Conservation (phyloP, 805 yeast species). For the Ogataea pignaliae region DNA sequence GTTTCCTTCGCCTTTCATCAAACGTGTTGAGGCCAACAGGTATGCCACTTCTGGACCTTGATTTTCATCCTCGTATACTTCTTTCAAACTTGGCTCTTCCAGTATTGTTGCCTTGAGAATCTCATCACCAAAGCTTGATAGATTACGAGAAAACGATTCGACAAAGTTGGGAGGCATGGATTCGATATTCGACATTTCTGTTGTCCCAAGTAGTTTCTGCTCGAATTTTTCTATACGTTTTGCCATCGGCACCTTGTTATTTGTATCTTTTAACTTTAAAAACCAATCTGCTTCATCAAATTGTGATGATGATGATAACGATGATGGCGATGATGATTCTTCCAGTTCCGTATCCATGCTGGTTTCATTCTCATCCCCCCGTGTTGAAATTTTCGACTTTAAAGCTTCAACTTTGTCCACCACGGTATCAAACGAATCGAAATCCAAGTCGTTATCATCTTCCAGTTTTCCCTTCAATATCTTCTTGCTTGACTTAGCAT, state of each 20-base stretch:
- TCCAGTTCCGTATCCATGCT: not conserved
- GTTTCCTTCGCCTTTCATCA: constrained; percentile 12
- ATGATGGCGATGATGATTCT: not conserved
- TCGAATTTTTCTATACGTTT: constrained; percentile 9
- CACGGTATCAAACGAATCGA: constrained; percentile 5
- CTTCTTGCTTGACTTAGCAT: not conserved
- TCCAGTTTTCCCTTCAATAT: constrained; percentile 14
- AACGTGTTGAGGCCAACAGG: constrained; percentile 13
- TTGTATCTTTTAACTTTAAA: constrained; percentile 2
- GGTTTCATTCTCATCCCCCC: too few relatives aligned
- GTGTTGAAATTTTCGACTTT: too few relatives aligned
- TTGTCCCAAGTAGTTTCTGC: constrained; percentile 12
- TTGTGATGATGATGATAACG: not conserved
- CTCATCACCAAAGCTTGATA: constrained; percentile 19
- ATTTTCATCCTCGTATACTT: constrained; percentile 9
- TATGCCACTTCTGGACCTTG: constrained; percentile 16
- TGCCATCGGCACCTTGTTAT: not conserved
- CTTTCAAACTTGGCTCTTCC: constrained; percentile 11
- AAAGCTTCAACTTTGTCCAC: not conserved
- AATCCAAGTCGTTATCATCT: constrained; percentile 22
- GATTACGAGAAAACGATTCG: constrained; percentile 6
- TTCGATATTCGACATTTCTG: constrained; percentile 11
- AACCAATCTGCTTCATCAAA: constrained; percentile 9
- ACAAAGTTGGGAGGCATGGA: constrained; percentile 16
- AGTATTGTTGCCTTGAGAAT: constrained; percentile 11